Evolutionary conservation across 805 yeast genomes (phyloP).

Genomic region (Jamesozyma gamospora): DNA sequence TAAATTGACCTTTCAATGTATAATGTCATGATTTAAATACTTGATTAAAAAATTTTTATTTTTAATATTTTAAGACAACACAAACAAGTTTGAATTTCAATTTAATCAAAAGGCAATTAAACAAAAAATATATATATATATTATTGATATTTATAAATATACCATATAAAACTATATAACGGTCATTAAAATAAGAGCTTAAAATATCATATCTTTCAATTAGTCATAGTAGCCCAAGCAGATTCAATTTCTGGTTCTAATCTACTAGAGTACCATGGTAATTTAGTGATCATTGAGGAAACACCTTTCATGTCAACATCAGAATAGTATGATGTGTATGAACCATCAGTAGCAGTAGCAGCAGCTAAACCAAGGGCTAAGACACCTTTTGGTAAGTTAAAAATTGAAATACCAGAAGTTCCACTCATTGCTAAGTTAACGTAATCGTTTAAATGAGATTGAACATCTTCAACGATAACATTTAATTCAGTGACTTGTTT

Average conservation of each 20-base stretch:
- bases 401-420: slow-evolving; percentile 9
- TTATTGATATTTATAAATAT: no score
- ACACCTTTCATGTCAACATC: slow-evolving; percentile 23
- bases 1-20: no score
- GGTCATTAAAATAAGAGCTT: no score
- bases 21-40: no score
- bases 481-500: slow-evolving; percentile 16
- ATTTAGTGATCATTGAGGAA: slow-evolving; percentile 17
- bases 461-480: slow-evolving; percentile 16
- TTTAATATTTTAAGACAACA: no score
- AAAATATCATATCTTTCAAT: no score
- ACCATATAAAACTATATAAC: no score
- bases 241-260: slow-evolving; percentile 10
- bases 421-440: slow-evolving; percentile 8
- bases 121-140: no score
- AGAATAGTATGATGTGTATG: slow-evolving; percentile 26
- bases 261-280: slow-evolving; percentile 31
- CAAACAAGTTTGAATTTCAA: no score
- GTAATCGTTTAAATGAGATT: slow-evolving; percentile 11
- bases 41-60: no score
- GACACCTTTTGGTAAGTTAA: slow-evolving; percentile 15
- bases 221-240: background rate
- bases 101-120: no score
- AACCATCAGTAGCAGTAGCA: slow-evolving; percentile 25
- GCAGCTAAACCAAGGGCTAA: slow-evolving; percentile 17